Evolutionary conservation across 768 basidiomycete species (phyloP).

Genomic region (Rhizopogon rudus): DNA sequence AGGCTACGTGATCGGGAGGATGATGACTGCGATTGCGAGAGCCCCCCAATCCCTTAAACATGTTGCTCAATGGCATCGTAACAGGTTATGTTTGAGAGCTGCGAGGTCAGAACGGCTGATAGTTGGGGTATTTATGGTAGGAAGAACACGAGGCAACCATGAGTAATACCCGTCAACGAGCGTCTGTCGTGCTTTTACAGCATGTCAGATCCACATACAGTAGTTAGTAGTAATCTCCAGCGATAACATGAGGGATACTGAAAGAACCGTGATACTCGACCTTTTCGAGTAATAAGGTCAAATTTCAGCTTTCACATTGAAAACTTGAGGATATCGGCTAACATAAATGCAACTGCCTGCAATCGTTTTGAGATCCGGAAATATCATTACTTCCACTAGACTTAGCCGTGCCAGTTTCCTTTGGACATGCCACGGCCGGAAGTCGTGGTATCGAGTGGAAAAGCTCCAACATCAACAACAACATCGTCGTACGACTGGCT

Average conservation of each 20-base stretch:
- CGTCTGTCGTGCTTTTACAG: slow-evolving; percentile 3
- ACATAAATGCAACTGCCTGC: not conserved
- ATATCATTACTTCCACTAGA: not conserved
- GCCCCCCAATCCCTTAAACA: slow-evolving; percentile 31
- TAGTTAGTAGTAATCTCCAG: not conserved
- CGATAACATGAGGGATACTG: not conserved
- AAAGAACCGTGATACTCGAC: not conserved
- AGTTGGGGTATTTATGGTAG: slow-evolving; percentile 23
- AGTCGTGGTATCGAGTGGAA: not conserved
- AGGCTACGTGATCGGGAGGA: slow-evolving; percentile 17
- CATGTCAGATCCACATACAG: not conserved
- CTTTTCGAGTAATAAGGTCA: not conserved
- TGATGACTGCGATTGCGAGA: slow-evolving; percentile 27
- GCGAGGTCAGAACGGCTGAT: slow-evolving; percentile 8
- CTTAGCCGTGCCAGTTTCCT: not conserved
- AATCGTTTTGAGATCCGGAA: not conserved
- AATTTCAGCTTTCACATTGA: not conserved
- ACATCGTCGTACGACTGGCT: not conserved
- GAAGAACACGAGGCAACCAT: slow-evolving; percentile 23
- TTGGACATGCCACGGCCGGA: not conserved
- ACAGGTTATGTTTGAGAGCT: slow-evolving; percentile 12
- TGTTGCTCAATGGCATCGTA: slow-evolving; percentile 31
- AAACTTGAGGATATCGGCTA: not conserved
- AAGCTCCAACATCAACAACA: not conserved
- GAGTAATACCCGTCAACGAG: not conserved